Evolutionary conservation across 2,329 filamentous ascomycete genomes (phyloP).

Genomic region (Ophiocordyceps unilateralis): DNA sequence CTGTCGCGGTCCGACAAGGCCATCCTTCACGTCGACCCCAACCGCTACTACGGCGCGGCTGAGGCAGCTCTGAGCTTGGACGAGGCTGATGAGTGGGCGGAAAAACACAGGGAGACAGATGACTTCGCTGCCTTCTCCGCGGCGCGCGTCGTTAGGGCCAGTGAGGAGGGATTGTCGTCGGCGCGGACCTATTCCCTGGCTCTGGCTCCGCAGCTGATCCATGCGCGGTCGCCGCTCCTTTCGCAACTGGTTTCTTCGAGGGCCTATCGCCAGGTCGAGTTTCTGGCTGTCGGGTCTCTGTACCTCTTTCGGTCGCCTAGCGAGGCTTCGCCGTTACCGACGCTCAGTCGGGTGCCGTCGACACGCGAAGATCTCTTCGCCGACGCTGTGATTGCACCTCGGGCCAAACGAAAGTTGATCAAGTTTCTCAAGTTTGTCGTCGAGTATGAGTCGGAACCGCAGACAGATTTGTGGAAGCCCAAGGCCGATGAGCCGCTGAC

Average conservation of each 20-base stretch:
- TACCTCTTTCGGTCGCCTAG: slow-evolving; percentile 47
- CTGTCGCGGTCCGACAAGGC: slow-evolving; percentile 85
- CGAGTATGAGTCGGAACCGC: slow-evolving; percentile 44
- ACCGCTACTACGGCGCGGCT: slow-evolving; percentile 72
- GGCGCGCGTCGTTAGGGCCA: slow-evolving; percentile 18
- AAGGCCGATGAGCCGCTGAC: slow-evolving; percentile 37
- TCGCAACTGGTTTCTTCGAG: slow-evolving; percentile 74
- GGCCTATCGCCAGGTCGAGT: slow-evolving; percentile 79
- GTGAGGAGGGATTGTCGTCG: slow-evolving; percentile 29
- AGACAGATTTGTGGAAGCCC: slow-evolving; percentile 38
- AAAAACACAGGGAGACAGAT: slow-evolving; percentile 13
- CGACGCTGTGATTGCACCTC: slow-evolving; percentile 55
- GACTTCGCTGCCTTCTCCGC: slow-evolving; percentile 10
- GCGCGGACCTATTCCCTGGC: slow-evolving; percentile 69
- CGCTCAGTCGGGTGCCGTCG: slow-evolving; percentile 60
- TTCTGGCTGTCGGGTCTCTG: slow-evolving; percentile 83
- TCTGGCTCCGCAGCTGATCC: slow-evolving; percentile 72
- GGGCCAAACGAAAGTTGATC: slow-evolving; percentile 75
- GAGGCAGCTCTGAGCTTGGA: slow-evolving; percentile 76
- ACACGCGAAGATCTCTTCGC: slow-evolving; percentile 85
- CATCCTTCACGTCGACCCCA: slow-evolving; percentile 74
- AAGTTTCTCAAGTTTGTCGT: slow-evolving; percentile 83
- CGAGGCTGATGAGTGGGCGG: slow-evolving; percentile 63
- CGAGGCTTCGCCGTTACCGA: slow-evolving; percentile 11
- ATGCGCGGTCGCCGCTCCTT: slow-evolving; percentile 64